Percentiles rank a stretch among this genome's conserved stretches.
These are phyloP conservation scores for Backusella tuberculispora DNA, from an alignment of 192 early-diverging fungal genomes.

Conservation along the genomic window DNA sequence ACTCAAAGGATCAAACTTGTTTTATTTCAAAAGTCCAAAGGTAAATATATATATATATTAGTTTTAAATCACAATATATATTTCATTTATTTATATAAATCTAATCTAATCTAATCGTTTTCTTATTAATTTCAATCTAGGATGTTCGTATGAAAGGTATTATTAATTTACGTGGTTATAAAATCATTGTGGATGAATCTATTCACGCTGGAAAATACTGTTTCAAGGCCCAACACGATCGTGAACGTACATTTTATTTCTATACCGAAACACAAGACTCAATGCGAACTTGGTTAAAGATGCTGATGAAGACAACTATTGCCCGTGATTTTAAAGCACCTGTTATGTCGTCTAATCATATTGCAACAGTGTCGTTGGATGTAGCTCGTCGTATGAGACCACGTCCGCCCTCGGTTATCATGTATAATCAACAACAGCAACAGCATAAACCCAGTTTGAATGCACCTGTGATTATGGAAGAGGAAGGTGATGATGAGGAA, in stretches of 20 bases:
- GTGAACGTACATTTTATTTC: conserved; percentile 60
- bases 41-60: conserved; percentile 24
- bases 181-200: conserved; percentile 57
- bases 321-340: conserved; percentile 56
- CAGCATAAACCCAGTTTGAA: neutral
- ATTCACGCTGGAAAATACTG: conserved; percentile 62
- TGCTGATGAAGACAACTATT: conserved; percentile 65
- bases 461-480: conserved; percentile 26
- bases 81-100: too few relatives aligned
- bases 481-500: conserved; percentile 26
- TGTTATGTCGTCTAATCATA: conserved; percentile 59
- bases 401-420: conserved; percentile 47
- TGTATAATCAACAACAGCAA: conserved; percentile 29
- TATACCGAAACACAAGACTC: conserved; percentile 54
- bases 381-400: conserved; percentile 54
- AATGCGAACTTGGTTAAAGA: conserved; percentile 60
- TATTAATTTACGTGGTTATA: conserved; percentile 62
- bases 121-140: neutral
- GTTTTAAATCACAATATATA: too few relatives aligned
- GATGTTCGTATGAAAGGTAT: conserved; percentile 56
- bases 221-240: conserved; percentile 62
- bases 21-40: conserved; percentile 62
- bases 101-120: too few relatives aligned
- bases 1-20: conserved; percentile 59
- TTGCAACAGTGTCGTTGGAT: conserved; percentile 54